A percentile compares a stretch with the other conserved stretches of the same genome.
Conservation (phyloP, 2,329 filamentous ascomycete species). For the Beauveria brongniartii region DNA sequence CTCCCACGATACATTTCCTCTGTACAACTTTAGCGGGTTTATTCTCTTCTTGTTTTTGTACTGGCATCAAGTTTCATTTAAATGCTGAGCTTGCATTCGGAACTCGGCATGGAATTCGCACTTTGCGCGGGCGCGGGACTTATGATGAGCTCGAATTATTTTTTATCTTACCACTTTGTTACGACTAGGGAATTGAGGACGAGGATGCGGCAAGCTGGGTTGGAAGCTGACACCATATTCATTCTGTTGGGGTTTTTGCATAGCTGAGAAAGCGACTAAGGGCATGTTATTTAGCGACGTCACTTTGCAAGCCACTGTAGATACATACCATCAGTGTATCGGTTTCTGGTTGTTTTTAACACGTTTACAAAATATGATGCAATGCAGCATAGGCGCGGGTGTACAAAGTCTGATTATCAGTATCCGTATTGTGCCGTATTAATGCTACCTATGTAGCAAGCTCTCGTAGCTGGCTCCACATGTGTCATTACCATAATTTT, state of each 20-base stretch:
- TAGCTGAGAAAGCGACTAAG: conserved; percentile 7
- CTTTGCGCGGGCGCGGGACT: conserved; percentile 7
- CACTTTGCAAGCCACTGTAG: conserved; percentile 10
- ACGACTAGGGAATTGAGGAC: conserved; percentile 3
- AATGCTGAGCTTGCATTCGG: conserved; percentile 6
- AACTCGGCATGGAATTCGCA: conserved; percentile 1
- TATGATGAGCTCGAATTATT: conserved; percentile 10
- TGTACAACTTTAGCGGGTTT: conserved; percentile 8
- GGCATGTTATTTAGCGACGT: conserved; percentile 10
- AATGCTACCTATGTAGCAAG: background rate
- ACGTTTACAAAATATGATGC: background rate
- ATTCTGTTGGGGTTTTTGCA: conserved; percentile 10
- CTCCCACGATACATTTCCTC: conserved; percentile 8
- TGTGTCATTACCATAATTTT: conserved; percentile 2
- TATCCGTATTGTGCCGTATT: background rate
- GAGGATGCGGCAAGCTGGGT: background rate
- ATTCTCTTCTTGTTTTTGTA: conserved; percentile 5
- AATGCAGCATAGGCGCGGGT: background rate
- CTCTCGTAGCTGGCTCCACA: background rate
- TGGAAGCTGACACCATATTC: conserved; percentile 5
- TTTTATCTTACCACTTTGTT: conserved; percentile 4
- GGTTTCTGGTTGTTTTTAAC: background rate
- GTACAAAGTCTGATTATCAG: background rate
- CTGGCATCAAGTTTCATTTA: conserved; percentile 6
- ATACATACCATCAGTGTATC: background rate